phyloP scores from a whole-genome alignment of 2,329 filamentous ascomycete genomes.

The Elsinoe necatrix region DNA sequence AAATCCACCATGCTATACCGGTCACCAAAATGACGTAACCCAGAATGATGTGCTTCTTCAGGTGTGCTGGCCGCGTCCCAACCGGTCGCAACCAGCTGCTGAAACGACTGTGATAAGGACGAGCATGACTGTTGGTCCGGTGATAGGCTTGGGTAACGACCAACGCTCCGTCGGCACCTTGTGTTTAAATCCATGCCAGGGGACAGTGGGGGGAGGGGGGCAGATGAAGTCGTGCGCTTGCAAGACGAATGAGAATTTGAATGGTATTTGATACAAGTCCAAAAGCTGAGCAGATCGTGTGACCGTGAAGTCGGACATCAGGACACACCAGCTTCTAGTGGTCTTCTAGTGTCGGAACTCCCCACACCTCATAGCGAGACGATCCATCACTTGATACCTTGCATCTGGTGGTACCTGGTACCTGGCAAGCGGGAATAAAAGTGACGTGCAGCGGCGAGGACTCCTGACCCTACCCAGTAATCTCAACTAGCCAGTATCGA shows the following conservation, averaged over 20 bases:
- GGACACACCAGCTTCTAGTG: no score
- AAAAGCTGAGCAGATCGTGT: no score
- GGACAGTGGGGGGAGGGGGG: neutral
- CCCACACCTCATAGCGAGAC: no score
- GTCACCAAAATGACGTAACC: slow-evolving; percentile 4
- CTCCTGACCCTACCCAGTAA: neutral
- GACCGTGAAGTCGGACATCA: no score
- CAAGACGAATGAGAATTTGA: no score
- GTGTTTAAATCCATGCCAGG: neutral
- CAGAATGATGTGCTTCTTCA: neutral
- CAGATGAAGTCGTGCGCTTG: no score
- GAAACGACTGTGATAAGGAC: slow-evolving; percentile 1
- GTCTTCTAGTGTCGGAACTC: no score
- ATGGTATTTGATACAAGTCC: no score
- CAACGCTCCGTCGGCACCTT: neutral
- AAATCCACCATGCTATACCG: neutral
- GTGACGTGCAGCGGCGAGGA: neutral
- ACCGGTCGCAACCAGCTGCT: neutral
- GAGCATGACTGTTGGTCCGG: neutral
- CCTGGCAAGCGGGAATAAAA: neutral
- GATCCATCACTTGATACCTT: neutral
- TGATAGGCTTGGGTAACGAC: slow-evolving; percentile 8
- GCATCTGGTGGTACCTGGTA: neutral
- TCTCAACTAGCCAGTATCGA: neutral
- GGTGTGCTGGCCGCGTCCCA: no score